Conservation (phyloP, 1,284 basidiomycete genomes). For the Afroboletus lepidellus region DNA sequence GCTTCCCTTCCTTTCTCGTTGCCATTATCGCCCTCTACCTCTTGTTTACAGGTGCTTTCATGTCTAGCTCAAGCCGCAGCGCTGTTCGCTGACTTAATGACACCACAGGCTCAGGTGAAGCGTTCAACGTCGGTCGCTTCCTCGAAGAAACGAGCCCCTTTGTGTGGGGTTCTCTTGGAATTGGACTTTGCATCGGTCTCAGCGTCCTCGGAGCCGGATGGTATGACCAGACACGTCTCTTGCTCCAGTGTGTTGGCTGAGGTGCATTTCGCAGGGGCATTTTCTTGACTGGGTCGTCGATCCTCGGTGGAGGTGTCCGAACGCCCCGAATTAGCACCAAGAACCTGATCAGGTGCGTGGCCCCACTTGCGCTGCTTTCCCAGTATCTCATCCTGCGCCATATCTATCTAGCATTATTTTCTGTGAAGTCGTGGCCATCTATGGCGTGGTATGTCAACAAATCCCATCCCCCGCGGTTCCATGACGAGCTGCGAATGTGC, state of each 20-base stretch:
- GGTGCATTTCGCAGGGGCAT: conserved; percentile 74
- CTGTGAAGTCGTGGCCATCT: conserved; percentile 98
- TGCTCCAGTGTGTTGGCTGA: neutral
- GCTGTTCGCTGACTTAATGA: conserved; percentile 7
- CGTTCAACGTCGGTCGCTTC: conserved; percentile 91
- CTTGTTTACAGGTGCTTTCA: conserved; percentile 73
- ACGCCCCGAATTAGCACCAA: conserved; percentile 95
- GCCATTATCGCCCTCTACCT: conserved; percentile 77
- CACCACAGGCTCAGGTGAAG: conserved; percentile 74
- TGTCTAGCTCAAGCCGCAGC: neutral
- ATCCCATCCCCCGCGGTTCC: neutral
- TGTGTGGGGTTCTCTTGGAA: conserved; percentile 89
- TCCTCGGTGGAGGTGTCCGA: conserved; percentile 93
- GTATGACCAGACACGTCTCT: conserved; percentile 48
- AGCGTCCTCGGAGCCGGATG: conserved; percentile 95
- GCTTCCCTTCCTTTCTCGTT: conserved; percentile 63
- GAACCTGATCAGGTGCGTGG: conserved; percentile 86
- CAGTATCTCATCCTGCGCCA: neutral
- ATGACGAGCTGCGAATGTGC: neutral
- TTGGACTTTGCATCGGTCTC: conserved; percentile 91
- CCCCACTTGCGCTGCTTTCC: neutral
- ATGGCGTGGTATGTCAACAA: conserved; percentile 74
- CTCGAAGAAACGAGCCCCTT: conserved; percentile 93
- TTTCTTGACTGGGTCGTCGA: conserved; percentile 93
- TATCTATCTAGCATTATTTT: conserved; percentile 81